Conservation (phyloP, 2,329 filamentous ascomycete genomes). For the Sarocladium brachiariae region DNA sequence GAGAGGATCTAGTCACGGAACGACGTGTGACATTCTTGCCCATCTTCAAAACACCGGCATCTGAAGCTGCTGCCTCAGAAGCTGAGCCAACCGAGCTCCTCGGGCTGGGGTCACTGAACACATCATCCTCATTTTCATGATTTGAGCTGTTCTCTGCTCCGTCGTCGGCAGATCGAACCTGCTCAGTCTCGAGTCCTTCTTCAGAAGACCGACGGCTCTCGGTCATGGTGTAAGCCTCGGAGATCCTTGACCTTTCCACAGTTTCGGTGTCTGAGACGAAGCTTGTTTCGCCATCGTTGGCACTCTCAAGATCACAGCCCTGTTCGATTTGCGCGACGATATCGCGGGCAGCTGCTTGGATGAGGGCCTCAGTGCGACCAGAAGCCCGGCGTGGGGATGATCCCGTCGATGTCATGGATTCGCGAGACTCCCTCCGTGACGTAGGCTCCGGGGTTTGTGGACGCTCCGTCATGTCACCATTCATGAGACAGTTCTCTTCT, state of each 20-base stretch:
- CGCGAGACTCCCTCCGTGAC: conserved; percentile 15
- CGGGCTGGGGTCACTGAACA: conserved; percentile 52
- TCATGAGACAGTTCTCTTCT: background rate
- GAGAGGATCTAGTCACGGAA: conserved; percentile 27
- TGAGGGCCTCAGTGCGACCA: conserved; percentile 42
- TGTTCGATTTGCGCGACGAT: conserved; percentile 42
- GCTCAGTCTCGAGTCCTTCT: background rate
- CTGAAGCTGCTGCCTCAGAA: conserved; percentile 22
- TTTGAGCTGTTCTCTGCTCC: conserved; percentile 41
- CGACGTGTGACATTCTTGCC: conserved; percentile 25
- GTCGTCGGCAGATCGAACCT: conserved; percentile 16
- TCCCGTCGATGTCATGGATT: conserved; percentile 16
- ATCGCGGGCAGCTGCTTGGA: conserved; percentile 44
- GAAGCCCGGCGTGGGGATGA: conserved; percentile 31
- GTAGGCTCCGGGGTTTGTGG: conserved; percentile 6
- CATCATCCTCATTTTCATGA: conserved; percentile 46
- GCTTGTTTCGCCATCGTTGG: conserved; percentile 15
- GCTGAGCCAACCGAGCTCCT: conserved; percentile 51
- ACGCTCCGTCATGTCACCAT: too few relatives aligned
- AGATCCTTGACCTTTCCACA: background rate
- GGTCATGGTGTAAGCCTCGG: background rate
- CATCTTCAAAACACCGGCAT: conserved; percentile 22
- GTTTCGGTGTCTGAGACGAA: conserved; percentile 14
- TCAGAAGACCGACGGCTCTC: conserved; percentile 8
- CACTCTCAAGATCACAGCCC: background rate